Base-by-base conservation (phyloP, 73 alveolate genomes). In the Tetrahymena borealis region DNA sequence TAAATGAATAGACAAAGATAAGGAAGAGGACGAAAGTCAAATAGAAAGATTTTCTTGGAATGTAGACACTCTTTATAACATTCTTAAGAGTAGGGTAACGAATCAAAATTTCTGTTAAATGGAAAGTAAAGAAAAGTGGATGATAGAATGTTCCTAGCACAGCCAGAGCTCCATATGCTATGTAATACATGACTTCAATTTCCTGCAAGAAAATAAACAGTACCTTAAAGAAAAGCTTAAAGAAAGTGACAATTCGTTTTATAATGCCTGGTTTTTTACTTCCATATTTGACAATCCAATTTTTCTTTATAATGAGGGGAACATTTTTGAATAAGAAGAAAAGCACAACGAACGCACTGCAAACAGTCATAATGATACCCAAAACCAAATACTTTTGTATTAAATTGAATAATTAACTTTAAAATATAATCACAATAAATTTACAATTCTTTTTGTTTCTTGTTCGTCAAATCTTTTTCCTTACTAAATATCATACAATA, bases 81-180 rank as follows among this genome's bases (percentile, higher is more conserved):
- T 96, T 97, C 90, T 95, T 96, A n/a, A 97, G 91, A 39, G 98
- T 92, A 4, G 98, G 96, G 43, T 97, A 96, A 32, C 98, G 92
- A 6, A 96, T 94, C 1, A 97, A 92, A 39, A 97, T 91, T 79
- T 97, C 99, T 20, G 97, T 92, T 90, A 97, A 77, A 39, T 96
- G 98, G 94, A 96, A 97, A 36, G 97, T 38, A 41, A 95, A 97
- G 90, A 97, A 97, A 79, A 97, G 95, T 24, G 97, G 98, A 90
- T 97, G 98, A 38, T 41, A 90, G 28, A 93, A 41, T 28, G 94
- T 91, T 1, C 99, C 99, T 12, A 96, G 60, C 36, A 96, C 94
- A 28, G 98, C 94, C 39, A 97, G 93, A 41, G 94, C 91, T 90
- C 97, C 91, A 85, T 96, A 97, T 13, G 98, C 97, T 3, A 96